Conservation (phyloP, 805 yeast genomes). For the Metschnikowia lachancei region DNA sequence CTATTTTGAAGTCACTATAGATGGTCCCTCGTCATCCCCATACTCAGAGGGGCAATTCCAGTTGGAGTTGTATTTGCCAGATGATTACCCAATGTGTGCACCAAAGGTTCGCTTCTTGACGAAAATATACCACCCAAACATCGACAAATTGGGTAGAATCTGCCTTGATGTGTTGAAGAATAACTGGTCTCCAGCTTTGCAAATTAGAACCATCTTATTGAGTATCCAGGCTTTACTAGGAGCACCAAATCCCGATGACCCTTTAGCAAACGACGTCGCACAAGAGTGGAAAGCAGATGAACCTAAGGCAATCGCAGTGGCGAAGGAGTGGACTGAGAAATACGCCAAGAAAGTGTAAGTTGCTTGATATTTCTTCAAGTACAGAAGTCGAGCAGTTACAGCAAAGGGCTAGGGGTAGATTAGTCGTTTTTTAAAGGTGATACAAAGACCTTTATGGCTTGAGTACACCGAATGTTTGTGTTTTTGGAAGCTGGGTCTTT, state of each 20-base stretch:
- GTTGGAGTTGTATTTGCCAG: constrained; percentile 86
- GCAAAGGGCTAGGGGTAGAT: neutral
- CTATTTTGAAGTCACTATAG: constrained; percentile 86
- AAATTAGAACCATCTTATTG: constrained; percentile 85
- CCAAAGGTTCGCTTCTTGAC: constrained; percentile 94
- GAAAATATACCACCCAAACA: constrained; percentile 93
- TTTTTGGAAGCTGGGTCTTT: constrained; percentile 5
- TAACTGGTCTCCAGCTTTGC: constrained; percentile 98
- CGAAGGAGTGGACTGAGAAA: constrained; percentile 68
- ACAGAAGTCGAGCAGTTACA: neutral
- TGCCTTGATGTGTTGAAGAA: constrained; percentile 92
- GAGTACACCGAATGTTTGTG: neutral
- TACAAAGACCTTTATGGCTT: neutral
- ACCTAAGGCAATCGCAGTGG: constrained; percentile 73
- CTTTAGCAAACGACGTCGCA: constrained; percentile 96
- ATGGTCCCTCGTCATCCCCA: constrained; percentile 90
- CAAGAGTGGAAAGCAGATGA: constrained; percentile 93
- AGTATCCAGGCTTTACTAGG: constrained; percentile 92
- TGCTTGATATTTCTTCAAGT: neutral
- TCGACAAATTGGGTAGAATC: constrained; percentile 91
- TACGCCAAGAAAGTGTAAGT: constrained; percentile 42
- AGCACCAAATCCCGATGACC: constrained; percentile 98
- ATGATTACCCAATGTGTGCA: constrained; percentile 96
- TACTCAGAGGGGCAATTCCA: constrained; percentile 79
- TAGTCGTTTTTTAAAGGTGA: neutral